phyloP scores from a whole-genome alignment of 495 filamentous ascomycete species.

The Trypethelium eluteriae region DNA sequence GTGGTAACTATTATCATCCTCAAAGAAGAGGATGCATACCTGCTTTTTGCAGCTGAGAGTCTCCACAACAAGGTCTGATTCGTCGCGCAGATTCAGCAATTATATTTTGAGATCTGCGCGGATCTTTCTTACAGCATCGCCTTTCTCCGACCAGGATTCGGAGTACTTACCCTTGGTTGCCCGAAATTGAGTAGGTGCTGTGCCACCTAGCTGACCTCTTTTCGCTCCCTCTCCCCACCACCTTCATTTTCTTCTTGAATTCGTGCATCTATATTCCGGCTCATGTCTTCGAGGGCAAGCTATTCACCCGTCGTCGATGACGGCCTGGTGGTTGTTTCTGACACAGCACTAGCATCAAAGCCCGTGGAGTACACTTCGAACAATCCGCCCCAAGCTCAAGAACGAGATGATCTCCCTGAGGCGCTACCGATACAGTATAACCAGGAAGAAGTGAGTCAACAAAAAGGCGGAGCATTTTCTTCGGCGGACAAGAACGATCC shows the following conservation, averaged over 20 bases:
- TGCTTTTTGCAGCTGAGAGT: no score
- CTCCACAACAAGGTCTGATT: neutral
- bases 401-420: neutral
- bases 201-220: neutral
- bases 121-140: neutral
- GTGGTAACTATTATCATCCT: no score
- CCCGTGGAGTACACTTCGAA: neutral
- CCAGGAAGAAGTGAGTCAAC: neutral
- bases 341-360: neutral
- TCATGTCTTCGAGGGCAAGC: neutral
- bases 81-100: neutral
- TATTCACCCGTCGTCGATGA: neutral
- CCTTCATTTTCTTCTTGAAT: neutral
- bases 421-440: neutral
- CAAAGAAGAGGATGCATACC: no score
- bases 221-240: neutral
- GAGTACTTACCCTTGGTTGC: neutral
- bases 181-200: neutral
- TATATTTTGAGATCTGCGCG: neutral
- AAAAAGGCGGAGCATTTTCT: neutral
- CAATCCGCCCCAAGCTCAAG: neutral
- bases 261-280: neutral
- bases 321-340: neutral
- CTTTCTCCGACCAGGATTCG: neutral
- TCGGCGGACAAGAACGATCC: neutral